Evolutionary conservation across 1,139 yeast genomes (phyloP).

Genomic region (Suhomyces terraborum): DNA sequence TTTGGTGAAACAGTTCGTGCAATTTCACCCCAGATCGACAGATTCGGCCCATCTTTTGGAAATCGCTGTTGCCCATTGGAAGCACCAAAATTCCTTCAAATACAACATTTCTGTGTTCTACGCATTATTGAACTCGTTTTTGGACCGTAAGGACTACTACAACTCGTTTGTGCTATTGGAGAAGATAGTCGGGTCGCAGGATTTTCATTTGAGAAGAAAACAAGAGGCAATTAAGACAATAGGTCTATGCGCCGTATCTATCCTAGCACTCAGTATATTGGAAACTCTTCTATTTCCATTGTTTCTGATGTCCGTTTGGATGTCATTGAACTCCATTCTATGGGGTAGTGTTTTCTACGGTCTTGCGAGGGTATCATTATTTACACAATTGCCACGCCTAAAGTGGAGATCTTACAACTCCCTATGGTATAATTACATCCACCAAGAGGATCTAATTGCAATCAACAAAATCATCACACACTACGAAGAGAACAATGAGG

Average conservation of each 20-base stretch:
- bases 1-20: conserved; percentile 22
- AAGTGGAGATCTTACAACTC: conserved; percentile 39
- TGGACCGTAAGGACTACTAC: conserved; percentile 37
- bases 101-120: conserved; percentile 14
- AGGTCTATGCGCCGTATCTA: neutral
- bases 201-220: neutral
- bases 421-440: conserved; percentile 24
- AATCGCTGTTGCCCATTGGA: conserved; percentile 13
- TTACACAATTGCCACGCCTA: conserved; percentile 30
- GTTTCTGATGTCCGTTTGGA: conserved; percentile 16
- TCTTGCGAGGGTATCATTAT: conserved; percentile 18
- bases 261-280: neutral
- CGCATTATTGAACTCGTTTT: conserved; percentile 25
- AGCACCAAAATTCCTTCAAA: neutral
- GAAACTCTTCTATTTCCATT: conserved; percentile 16
- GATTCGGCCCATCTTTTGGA: conserved; percentile 22
- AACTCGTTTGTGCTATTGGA: conserved; percentile 37
- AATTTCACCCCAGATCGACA: conserved; percentile 26
- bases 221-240: neutral
- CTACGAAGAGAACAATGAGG: conserved; percentile 45
- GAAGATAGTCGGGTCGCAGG: conserved; percentile 20
- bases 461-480: conserved; percentile 38
- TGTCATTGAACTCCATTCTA: conserved; percentile 13
- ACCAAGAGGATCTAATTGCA: conserved; percentile 32
- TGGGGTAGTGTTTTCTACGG: conserved; percentile 14